Base-by-base conservation (phyloP, 495 filamentous ascomycete species). In the Melanomma pulvis-pyrius region DNA sequence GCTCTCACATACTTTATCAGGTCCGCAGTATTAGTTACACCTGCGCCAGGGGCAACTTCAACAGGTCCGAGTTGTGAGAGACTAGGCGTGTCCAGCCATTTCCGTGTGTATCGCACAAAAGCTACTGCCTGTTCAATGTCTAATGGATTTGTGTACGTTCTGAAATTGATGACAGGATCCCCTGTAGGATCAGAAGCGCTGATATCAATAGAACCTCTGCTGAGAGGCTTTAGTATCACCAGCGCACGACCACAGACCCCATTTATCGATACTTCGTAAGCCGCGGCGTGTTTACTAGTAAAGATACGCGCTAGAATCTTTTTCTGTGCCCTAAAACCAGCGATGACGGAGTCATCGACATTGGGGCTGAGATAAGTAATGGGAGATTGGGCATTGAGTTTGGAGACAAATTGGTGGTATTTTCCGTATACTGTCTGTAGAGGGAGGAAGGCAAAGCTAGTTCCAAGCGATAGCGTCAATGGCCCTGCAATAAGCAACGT, bases 151-250 rank as follows among this genome's bases (percentile, higher is more conserved):
- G 48, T 22, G n/a, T 25, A 51, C 19, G 48, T 51, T 24, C 48
- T 3, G 26, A 51, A 51, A 25, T 51, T 17, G 48, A 51, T 17
- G 2, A 51, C 48, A 17, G 48, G 48, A 26, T 51, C 48, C 6
- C 48, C 17, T 3, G 4, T 51, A 7, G 48, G 48, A 11, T 51
- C 5, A 17, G 48, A 24, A 7, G 26, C 24, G 22, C n/a, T 44
- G 39, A 44, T 44, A n/a, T 44, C n/a, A 15, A 44, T 44, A 17
- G 8, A 11, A 12, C 39, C 39, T 44, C 39, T 44, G 39, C 39
- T 44, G 39, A 44, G 8, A 3, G 39, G 39, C 17, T 44, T 44
- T 15, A 55, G 19, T 34, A 66, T 56, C 1, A 70, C 68, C 15
- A 69, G 41, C 39, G 49, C 12, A 3, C 49, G 48, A 30, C 21